Conservation (phyloP, 768 basidiomycete genomes). For the Podaxis pistillaris region DNA sequence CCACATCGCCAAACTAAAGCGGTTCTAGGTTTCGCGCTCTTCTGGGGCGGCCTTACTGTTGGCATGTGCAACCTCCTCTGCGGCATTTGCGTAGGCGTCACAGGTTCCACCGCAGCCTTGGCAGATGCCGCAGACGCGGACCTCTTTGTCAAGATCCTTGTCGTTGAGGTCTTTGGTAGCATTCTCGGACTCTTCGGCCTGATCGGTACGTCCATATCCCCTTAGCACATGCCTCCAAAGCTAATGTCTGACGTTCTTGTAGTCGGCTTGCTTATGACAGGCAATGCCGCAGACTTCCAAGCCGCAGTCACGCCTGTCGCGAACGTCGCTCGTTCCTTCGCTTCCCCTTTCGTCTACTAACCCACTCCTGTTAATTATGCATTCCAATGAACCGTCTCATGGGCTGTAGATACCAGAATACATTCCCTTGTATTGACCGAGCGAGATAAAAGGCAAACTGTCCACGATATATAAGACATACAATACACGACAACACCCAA, state of each 20-base stretch:
- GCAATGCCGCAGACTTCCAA: constrained; percentile 59
- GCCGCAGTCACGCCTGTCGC: constrained; percentile 33
- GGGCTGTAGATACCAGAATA: constrained; percentile 8
- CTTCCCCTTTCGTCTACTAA: constrained; percentile 39
- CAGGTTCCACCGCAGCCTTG: constrained; percentile 92
- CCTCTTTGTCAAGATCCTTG: constrained; percentile 93
- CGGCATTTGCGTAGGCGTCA: constrained; percentile 91
- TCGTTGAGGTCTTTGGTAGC: constrained; percentile 93
- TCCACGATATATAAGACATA: constrained; percentile 2
- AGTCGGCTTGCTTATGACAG: constrained; percentile 84
- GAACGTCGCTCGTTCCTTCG: constrained; percentile 31
- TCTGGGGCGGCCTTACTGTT: constrained; percentile 96
- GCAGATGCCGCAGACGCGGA: constrained; percentile 94
- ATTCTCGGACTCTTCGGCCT: constrained; percentile 92
- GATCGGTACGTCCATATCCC: constrained; percentile 61
- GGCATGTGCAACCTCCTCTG: constrained; percentile 94
- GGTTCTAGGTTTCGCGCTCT: constrained; percentile 79
- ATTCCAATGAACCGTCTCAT: not conserved
- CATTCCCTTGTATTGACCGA: not conserved
- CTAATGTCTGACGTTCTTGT: constrained; percentile 5
- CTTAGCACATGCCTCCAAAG: not conserved
- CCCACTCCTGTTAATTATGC: not conserved
- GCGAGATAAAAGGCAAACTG: not conserved
- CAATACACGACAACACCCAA: not conserved
- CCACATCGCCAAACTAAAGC: not conserved